These are phyloP conservation scores for Kwoniella sp. DNA, from an alignment of 768 basidiomycete genomes.

Conservation along the genomic window DNA sequence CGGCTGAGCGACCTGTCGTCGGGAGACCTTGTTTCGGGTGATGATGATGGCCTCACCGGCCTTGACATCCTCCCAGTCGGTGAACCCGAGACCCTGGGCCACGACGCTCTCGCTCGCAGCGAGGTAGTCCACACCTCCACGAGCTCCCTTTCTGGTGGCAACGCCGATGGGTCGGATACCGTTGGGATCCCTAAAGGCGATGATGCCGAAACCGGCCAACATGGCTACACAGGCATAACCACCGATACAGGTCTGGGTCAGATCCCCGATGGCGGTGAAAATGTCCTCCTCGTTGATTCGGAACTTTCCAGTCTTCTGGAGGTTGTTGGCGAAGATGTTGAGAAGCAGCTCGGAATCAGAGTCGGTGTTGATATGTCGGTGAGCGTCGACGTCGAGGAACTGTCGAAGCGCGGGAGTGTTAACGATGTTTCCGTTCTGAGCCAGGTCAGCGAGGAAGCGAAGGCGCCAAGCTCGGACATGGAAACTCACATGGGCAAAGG, in stretches of 20 bases:
- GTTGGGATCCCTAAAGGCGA: conserved; percentile 96
- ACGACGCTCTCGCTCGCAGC: conserved; percentile 95
- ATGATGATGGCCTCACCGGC: conserved; percentile 97
- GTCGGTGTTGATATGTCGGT: conserved; percentile 97
- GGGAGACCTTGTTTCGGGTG: conserved; percentile 70
- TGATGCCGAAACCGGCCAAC: conserved; percentile 97
- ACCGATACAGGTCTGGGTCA: conserved; percentile 83
- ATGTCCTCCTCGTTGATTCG: conserved; percentile 99
- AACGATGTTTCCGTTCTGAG: conserved; percentile 94
- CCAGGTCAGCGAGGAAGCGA: background rate
- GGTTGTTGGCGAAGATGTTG: conserved; percentile 95
- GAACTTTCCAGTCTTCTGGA: conserved; percentile 97
- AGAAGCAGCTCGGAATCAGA: conserved; percentile 96
- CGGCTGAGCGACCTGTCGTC: conserved; percentile 64
- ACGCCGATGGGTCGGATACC: conserved; percentile 92
- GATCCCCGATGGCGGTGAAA: conserved; percentile 82
- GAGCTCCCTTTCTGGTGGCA: conserved; percentile 59
- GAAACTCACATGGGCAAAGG: conserved; percentile 82
- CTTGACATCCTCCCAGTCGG: conserved; percentile 86
- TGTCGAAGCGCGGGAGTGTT: conserved; percentile 81
- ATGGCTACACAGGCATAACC: conserved; percentile 98
- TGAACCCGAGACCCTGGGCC: conserved; percentile 86
- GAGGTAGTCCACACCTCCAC: conserved; percentile 73
- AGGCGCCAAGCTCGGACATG: background rate
- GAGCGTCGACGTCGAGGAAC: conserved; percentile 91